Conservation (phyloP, 176 grass and related monocot genomes). For the Luzula sylvatica region DNA sequence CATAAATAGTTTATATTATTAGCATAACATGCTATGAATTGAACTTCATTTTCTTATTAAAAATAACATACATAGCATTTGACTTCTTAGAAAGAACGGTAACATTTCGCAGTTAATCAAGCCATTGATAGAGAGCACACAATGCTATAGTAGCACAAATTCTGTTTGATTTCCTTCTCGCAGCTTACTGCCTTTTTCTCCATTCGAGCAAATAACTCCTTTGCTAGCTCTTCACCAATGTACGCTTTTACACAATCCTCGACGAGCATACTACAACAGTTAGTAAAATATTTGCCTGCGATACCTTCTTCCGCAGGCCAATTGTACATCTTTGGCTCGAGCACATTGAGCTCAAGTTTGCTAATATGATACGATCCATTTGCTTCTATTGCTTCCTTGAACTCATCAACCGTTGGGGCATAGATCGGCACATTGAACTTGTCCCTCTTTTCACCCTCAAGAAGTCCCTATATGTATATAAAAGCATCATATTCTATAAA, state of each 20-base stretch:
- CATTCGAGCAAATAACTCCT: constrained; percentile 18
- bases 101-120: not conserved
- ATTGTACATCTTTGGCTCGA: not conserved
- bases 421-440: constrained; percentile 27
- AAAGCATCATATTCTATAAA: not conserved
- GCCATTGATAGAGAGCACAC: constrained; percentile 15
- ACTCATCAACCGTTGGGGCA: constrained; percentile 16
- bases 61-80: too few species aligned
- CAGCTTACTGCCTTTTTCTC: constrained; percentile 4
- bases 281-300: constrained; percentile 17
- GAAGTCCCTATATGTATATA: constrained; percentile 15
- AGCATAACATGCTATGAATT: too few species aligned
- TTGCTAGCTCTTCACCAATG: constrained; percentile 11
- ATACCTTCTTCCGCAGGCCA: constrained; percentile 1
- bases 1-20: too few species aligned
- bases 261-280: constrained; percentile 9
- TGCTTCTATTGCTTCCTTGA: constrained; percentile 5
- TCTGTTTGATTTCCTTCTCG: constrained; percentile 18
- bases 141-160: constrained; percentile 21
- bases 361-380: constrained; percentile 12
- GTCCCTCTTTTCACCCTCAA: constrained; percentile 15
- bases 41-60: too few species aligned
- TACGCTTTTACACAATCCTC: constrained; percentile 6
- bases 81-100: too few species aligned
- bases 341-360: constrained; percentile 13